Conservation (phyloP, 108 stramenopile genomes). For the Nannochloropsis oceanica region DNA sequence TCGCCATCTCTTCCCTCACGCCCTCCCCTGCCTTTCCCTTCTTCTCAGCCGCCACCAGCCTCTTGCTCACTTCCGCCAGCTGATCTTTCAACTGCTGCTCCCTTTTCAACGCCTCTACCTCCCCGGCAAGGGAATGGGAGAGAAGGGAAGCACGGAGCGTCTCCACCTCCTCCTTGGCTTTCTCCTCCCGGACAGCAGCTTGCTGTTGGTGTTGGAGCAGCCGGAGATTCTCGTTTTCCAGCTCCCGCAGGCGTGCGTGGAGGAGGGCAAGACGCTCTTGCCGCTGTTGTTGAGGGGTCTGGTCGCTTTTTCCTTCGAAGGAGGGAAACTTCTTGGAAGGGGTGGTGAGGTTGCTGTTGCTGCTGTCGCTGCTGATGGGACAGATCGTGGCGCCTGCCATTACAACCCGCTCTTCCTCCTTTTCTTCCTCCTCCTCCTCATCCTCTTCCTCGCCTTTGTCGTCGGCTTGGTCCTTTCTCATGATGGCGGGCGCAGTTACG, state of each 20-base stretch:
- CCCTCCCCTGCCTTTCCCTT: neutral
- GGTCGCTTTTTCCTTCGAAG: too few relatives aligned
- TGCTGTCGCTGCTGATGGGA: too few relatives aligned
- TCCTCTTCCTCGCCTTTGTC: neutral
- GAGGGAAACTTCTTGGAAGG: too few relatives aligned
- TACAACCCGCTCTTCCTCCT: neutral
- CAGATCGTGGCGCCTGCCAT: neutral
- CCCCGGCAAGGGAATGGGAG: neutral
- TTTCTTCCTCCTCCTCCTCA: neutral
- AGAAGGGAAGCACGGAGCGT: neutral
- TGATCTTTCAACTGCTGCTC: neutral
- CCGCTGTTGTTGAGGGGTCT: too few relatives aligned
- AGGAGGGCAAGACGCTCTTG: neutral
- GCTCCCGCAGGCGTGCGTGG: neutral
- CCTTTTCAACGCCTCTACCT: neutral
- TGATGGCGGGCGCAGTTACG: too few relatives aligned
- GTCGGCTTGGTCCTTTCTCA: neutral
- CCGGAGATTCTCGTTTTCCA: neutral
- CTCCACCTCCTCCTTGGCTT: neutral
- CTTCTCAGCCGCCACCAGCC: neutral
- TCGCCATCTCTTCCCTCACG: neutral
- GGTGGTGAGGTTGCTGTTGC: too few relatives aligned
- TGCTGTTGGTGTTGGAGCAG: neutral
- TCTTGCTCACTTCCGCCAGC: neutral
- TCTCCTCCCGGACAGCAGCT: neutral